A percentile compares a stretch with the other conserved stretches of the same genome.
These are phyloP conservation scores for Copromyces sp. DNA, from an alignment of 495 filamentous ascomycete species.

Conservation along the genomic window DNA sequence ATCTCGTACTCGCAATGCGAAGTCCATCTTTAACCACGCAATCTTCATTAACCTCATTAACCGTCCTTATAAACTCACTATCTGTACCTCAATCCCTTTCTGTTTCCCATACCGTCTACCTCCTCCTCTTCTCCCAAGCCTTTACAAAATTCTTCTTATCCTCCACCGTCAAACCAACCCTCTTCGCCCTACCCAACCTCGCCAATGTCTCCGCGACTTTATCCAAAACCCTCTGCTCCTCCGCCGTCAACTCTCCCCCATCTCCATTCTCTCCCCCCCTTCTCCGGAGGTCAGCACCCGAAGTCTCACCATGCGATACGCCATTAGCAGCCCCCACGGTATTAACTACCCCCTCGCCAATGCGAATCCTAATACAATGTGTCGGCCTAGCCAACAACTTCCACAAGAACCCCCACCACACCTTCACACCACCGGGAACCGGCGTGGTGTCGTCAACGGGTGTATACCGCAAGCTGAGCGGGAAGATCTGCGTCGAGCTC, in stretches of 20 bases:
- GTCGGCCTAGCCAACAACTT: slow-evolving; percentile 73
- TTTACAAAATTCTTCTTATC: slow-evolving; percentile 79
- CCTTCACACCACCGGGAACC: slow-evolving; percentile 44
- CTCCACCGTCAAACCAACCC: slow-evolving; percentile 68
- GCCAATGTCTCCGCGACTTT: slow-evolving; percentile 76
- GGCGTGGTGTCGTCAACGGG: slow-evolving; percentile 86
- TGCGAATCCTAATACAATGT: slow-evolving; percentile 80
- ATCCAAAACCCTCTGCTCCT: slow-evolving; percentile 58
- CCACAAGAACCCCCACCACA: slow-evolving; percentile 66
- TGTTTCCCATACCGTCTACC: slow-evolving; percentile 2
- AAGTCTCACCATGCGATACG: slow-evolving; percentile 5
- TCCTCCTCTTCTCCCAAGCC: slow-evolving; percentile 35
- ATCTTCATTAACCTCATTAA: neutral
- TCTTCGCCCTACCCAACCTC: slow-evolving; percentile 80
- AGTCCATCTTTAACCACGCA: neutral
- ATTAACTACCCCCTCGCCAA: slow-evolving; percentile 59
- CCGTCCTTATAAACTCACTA: neutral
- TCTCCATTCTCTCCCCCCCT: slow-evolving; percentile 24
- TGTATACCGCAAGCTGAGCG: slow-evolving; percentile 78
- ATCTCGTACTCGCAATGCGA: neutral
- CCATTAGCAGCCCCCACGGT: slow-evolving; percentile 22
- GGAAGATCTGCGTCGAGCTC: slow-evolving; percentile 63
- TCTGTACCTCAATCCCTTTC: neutral
- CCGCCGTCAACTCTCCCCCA: slow-evolving; percentile 33
- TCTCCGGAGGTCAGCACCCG: slow-evolving; percentile 29